These are phyloP conservation scores for Aspergillus asperescens DNA, from an alignment of 495 filamentous ascomycete genomes.

Conservation along the genomic window DNA sequence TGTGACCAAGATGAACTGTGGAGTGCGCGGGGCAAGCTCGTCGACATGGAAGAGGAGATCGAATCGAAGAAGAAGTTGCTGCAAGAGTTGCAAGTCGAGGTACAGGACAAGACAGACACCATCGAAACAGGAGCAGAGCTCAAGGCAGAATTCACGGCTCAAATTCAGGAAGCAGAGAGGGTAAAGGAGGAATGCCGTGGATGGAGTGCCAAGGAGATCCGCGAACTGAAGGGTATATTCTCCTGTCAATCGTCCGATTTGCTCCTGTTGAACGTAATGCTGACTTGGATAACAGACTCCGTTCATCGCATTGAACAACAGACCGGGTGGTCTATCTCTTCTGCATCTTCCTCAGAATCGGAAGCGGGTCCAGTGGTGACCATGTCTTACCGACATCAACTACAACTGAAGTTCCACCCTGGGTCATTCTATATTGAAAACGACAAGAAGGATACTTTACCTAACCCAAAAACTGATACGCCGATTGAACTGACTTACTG, in stretches of 20 bases:
- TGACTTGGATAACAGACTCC: conserved; percentile 44
- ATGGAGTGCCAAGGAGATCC: conserved; percentile 78
- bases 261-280: neutral
- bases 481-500: conserved; percentile 29
- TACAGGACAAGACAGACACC: conserved; percentile 56
- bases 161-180: conserved; percentile 79
- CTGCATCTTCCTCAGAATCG: conserved; percentile 43
- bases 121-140: conserved; percentile 56
- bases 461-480: conserved; percentile 18
- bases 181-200: conserved; percentile 82
- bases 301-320: conserved; percentile 62
- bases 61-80: conserved; percentile 61
- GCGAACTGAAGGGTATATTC: conserved; percentile 60
- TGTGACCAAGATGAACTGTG: conserved; percentile 75
- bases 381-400: conserved; percentile 71
- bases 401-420: conserved; percentile 72
- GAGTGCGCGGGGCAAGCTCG: conserved; percentile 58
- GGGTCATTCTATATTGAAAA: conserved; percentile 46
- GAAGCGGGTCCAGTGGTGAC: conserved; percentile 52
- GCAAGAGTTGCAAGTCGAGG: conserved; percentile 54
- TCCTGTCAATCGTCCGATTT: neutral
- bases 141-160: conserved; percentile 61
- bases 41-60: conserved; percentile 59
- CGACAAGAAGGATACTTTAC: neutral
- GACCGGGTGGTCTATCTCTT: conserved; percentile 73